A percentile compares a stretch with the other conserved stretches of the same genome.
Evolutionary conservation across 768 basidiomycete genomes (phyloP).

Genomic region (Lactifluus pinguis): DNA sequence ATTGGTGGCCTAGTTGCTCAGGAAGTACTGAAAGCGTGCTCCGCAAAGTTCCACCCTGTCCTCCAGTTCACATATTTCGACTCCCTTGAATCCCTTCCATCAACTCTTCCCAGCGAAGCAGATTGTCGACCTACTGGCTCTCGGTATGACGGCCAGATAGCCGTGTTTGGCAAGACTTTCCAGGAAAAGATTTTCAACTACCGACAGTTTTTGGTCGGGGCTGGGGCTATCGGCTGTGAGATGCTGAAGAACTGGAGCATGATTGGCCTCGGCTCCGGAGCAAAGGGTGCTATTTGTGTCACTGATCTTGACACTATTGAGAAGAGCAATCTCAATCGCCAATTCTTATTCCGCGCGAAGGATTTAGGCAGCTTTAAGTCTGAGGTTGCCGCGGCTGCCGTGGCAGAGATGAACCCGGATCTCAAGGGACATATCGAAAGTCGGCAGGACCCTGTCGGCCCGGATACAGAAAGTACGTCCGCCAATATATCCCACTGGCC

Average conservation of each 20-base stretch:
- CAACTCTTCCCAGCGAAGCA: conserved; percentile 60
- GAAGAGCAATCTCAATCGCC: conserved; percentile 96
- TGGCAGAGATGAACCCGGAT: conserved; percentile 93
- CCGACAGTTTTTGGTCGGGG: conserved; percentile 92
- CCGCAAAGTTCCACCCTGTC: conserved; percentile 97
- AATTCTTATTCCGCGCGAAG: conserved; percentile 95
- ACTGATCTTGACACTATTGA: conserved; percentile 99
- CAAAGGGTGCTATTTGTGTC: conserved; percentile 76
- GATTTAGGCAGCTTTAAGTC: conserved; percentile 97
- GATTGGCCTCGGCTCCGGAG: conserved; percentile 87
- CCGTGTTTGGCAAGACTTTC: conserved; percentile 90
- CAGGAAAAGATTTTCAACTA: conserved; percentile 86
- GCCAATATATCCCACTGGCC: neutral
- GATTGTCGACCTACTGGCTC: conserved; percentile 77
- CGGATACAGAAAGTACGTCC: conserved; percentile 78
- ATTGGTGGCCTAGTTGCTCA: conserved; percentile 97
- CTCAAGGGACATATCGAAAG: conserved; percentile 76
- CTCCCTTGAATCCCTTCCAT: conserved; percentile 89
- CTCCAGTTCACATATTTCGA: conserved; percentile 95
- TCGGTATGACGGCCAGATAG: conserved; percentile 91
- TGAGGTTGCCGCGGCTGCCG: conserved; percentile 85
- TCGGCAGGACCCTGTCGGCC: conserved; percentile 90
- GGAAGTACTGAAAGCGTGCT: conserved; percentile 93
- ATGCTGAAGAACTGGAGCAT: conserved; percentile 99
- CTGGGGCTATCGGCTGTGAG: conserved; percentile 99